Evolutionary conservation across 1,284 basidiomycete species (phyloP), one percentile per base, ranked within the genome.

Genomic region (Microstroma glucosiphilum): DNA sequence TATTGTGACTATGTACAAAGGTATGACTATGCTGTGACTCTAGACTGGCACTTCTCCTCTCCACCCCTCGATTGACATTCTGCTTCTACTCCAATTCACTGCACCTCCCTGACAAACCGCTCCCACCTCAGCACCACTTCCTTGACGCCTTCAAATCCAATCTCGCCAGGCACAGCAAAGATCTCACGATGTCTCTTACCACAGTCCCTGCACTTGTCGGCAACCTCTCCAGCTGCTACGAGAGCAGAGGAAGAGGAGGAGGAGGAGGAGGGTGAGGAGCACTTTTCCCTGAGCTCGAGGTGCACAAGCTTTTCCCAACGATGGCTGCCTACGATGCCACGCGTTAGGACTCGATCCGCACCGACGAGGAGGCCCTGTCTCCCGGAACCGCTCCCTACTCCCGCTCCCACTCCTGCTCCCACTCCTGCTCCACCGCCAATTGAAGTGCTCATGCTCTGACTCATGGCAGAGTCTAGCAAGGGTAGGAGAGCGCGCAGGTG

Each of bases 221-320:
- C 51, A 8, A 19, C 13, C 40, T 37, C 17, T 37, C 30, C 30
- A 4, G 4, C 30, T 4, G 30, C 30, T 37, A 9, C 30, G 30
- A 37, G 30, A 37, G 6, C 21, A 67, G 64, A 41, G 64, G 51
- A 21, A n/a, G n/a, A n/a, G n/a, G n/a, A n/a, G n/a, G n/a, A n/a
- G n/a, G n/a, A n/a, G n/a, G n/a, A n/a, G n/a, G n/a, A n/a, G n/a
- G 70, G 42, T 30, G 66, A 54, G 7, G 51, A 30, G 1, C 66
- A 69, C 2, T 67, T 19, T 1, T 63, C 62, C 1, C 15, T 41
- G 7, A 73, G 60, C 59, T 73, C 70, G 15, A 69, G 51, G 46
- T 73, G 70, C 9, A 67, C 58, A 6, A 73, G 68, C 21, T 59
- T 42, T 21, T 73, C 71, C 71, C 71, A 73, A 7, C 66, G 68